Evolutionary conservation across 2,329 filamentous ascomycete species (phyloP).

Genomic region (Knufia petricola): DNA sequence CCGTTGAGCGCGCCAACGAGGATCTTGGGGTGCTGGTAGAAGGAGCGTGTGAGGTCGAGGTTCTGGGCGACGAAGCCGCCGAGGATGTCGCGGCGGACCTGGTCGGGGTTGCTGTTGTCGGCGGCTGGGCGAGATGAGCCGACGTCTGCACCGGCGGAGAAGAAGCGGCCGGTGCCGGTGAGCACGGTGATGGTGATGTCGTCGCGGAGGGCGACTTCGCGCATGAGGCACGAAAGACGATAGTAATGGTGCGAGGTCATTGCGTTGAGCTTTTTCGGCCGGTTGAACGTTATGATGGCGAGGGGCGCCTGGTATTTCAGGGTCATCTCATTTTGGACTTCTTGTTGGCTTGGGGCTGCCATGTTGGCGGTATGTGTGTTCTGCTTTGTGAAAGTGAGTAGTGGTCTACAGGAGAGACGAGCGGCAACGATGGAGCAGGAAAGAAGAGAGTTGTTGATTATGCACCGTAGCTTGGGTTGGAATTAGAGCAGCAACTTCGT

Average conservation of each 20-base stretch:
- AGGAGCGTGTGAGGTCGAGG: constrained; percentile 78
- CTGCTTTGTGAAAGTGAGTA: neutral
- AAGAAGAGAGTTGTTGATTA: neutral
- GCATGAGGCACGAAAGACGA: constrained; percentile 60
- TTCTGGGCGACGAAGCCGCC: constrained; percentile 71
- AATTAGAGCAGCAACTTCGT: no score
- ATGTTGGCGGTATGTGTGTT: constrained; percentile 7
- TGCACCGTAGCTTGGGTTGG: neutral
- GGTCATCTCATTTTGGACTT: constrained; percentile 39
- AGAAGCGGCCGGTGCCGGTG: constrained; percentile 68
- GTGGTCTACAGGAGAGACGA: neutral
- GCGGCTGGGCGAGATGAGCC: constrained; percentile 42
- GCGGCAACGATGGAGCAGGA: neutral
- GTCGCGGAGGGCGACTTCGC: constrained; percentile 66
- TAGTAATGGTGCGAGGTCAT: constrained; percentile 66
- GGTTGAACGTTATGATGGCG: constrained; percentile 79
- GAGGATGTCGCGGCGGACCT: constrained; percentile 51
- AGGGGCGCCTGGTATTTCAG: constrained; percentile 58
- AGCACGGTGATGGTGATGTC: constrained; percentile 79
- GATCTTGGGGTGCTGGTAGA: constrained; percentile 90
- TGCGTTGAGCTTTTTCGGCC: constrained; percentile 79
- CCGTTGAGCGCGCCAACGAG: constrained; percentile 87
- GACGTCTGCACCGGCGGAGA: constrained; percentile 84
- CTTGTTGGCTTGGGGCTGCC: constrained; percentile 16
- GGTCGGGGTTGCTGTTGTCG: constrained; percentile 28